Conservation (phyloP, 2,329 filamentous ascomycete species). For the Nothomitra cinnamomea region DNA sequence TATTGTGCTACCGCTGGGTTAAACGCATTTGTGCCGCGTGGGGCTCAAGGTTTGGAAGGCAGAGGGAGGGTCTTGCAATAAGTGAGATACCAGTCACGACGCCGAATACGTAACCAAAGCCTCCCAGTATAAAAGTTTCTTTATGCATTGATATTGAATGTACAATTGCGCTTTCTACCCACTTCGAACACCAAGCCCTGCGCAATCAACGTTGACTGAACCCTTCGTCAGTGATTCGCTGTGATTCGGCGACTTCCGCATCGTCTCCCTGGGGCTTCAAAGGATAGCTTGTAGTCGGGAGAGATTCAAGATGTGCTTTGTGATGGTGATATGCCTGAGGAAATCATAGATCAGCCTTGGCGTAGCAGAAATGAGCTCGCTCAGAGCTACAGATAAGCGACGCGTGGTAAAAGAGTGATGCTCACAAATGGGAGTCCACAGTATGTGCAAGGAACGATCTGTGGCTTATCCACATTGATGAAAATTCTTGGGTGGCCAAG, state of each 20-base stretch:
- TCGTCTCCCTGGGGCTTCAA: conserved; percentile 43
- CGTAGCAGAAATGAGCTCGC: conserved; percentile 1
- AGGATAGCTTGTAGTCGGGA: conserved; percentile 67
- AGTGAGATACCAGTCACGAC: too few species aligned
- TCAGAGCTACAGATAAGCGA: background rate
- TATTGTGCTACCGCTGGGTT: too few species aligned
- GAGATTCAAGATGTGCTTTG: conserved; percentile 65
- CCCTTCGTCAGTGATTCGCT: conserved; percentile 40
- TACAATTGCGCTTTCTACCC: background rate
- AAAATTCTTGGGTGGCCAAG: conserved; percentile 84
- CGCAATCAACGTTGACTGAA: conserved; percentile 39
- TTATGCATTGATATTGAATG: background rate
- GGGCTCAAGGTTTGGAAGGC: too few species aligned
- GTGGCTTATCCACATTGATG: conserved; percentile 95
- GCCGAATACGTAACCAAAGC: too few species aligned
- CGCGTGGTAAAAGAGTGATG: conserved; percentile 14
- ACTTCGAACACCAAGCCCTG: background rate
- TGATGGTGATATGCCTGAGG: conserved; percentile 76
- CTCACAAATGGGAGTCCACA: conserved; percentile 87
- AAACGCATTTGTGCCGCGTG: too few species aligned
- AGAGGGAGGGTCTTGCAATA: too few species aligned
- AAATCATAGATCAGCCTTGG: conserved; percentile 6
- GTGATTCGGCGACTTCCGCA: conserved; percentile 40
- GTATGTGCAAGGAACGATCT: conserved; percentile 82
- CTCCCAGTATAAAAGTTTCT: too few species aligned